These are phyloP conservation scores for Lophiostoma macrostomum DNA, from an alignment of 495 filamentous ascomycete species.

Conservation along the genomic window DNA sequence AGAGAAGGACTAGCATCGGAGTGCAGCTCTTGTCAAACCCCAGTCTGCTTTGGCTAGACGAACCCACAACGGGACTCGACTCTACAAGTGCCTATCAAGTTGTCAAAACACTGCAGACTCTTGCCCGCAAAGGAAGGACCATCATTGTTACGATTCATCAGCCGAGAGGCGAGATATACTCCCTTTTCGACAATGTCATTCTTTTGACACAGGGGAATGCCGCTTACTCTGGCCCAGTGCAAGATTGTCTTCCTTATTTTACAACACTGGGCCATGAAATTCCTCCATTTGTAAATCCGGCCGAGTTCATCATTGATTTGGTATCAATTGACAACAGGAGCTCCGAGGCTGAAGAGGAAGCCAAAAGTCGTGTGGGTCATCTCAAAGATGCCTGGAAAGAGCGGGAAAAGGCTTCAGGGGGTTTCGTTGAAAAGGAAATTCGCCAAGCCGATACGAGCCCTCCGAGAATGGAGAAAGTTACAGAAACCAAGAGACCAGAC, in stretches of 20 bases:
- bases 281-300: constrained; percentile 68
- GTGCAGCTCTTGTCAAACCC: constrained; percentile 61
- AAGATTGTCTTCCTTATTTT: constrained; percentile 58
- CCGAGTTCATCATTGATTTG: constrained; percentile 69
- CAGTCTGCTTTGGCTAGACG: constrained; percentile 70
- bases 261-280: constrained; percentile 52
- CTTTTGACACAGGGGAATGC: constrained; percentile 60
- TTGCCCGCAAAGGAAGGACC: constrained; percentile 65
- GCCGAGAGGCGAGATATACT: constrained; percentile 73
- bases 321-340: constrained; percentile 67
- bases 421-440: neutral
- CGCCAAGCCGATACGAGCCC: neutral
- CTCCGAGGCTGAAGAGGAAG: constrained; percentile 56
- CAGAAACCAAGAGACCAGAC: neutral
- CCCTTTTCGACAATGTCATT: constrained; percentile 65
- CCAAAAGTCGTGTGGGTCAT: constrained; percentile 51
- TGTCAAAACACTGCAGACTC: constrained; percentile 61
- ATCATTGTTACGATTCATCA: constrained; percentile 66
- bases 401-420: constrained; percentile 3
- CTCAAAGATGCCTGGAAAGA: constrained; percentile 55
- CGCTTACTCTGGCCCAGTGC: constrained; percentile 60
- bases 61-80: constrained; percentile 73
- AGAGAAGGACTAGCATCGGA: constrained; percentile 68
- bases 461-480: constrained; percentile 19
- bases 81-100: constrained; percentile 73